These are phyloP conservation scores for Acorus gramineus DNA, from an alignment of 106 monocot species.

Conservation along the genomic window DNA sequence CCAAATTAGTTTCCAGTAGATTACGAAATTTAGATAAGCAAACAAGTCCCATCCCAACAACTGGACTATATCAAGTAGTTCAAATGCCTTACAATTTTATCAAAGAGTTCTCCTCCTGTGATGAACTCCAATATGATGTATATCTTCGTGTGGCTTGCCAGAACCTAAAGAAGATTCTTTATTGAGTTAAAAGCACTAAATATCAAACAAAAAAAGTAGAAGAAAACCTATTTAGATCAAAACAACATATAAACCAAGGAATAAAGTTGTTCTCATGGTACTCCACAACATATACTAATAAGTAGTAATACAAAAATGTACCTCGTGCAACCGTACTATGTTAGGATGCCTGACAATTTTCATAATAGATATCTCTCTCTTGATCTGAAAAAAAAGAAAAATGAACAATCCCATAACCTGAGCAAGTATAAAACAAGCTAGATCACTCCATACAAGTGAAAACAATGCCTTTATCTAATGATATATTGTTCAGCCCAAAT, in stretches of 20 bases:
- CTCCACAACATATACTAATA: too few species aligned
- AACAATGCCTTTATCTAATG: background rate
- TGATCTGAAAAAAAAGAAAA: conserved; percentile 40
- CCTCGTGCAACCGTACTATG: conserved; percentile 85
- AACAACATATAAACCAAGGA: too few species aligned
- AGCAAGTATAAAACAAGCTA: background rate
- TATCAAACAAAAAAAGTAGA: background rate
- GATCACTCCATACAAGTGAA: background rate
- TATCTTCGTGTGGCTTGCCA: conserved; percentile 83
- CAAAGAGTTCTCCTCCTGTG: conserved; percentile 88
- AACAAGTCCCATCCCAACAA: too few species aligned
- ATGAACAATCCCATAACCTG: too few species aligned
- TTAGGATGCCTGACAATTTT: conserved; percentile 90
- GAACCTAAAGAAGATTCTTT: conserved; percentile 34
- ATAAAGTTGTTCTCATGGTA: too few species aligned
- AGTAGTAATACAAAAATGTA: conserved; percentile 7
- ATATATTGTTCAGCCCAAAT: too few species aligned
- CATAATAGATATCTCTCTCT: conserved; percentile 95
- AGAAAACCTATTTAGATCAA: background rate
- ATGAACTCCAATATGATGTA: conserved; percentile 86
- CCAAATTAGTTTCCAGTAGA: too few species aligned
- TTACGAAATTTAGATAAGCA: too few species aligned
- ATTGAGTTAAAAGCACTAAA: background rate
- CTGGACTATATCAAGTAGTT: background rate
- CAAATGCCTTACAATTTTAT: conserved; percentile 67